phyloP scores from a whole-genome alignment of 768 basidiomycete genomes.

The Infundibulicybe gibba region DNA sequence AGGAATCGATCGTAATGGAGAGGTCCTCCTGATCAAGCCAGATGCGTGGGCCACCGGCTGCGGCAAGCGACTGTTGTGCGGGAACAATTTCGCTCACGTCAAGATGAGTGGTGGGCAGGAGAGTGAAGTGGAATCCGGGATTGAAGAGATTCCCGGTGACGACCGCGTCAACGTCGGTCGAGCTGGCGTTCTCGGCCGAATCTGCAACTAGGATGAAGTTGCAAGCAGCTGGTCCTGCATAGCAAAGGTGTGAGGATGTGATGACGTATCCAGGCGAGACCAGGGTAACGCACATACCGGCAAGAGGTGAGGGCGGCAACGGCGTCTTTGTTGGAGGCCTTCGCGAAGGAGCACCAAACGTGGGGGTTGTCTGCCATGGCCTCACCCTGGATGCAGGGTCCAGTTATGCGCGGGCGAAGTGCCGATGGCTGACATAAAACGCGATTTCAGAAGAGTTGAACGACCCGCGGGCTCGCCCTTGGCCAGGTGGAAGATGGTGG shows the following conservation, averaged over 20 bases:
- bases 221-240: slow-evolving; percentile 3
- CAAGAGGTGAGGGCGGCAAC: slow-evolving; percentile 8
- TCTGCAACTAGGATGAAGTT: not conserved
- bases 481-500: too few relatives aligned
- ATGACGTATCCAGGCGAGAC: slow-evolving; percentile 9
- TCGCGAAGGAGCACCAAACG: too few relatives aligned
- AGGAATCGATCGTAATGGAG: slow-evolving; percentile 3
- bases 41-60: slow-evolving; percentile 2
- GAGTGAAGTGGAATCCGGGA: slow-evolving; percentile 3
- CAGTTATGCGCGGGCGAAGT: too few relatives aligned
- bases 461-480: too few relatives aligned
- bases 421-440: too few relatives aligned
- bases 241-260: not conserved
- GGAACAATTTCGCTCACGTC: slow-evolving; percentile 3
- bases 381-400: too few relatives aligned
- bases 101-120: not conserved
- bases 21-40: slow-evolving; percentile 9
- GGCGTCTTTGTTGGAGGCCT: too few relatives aligned
- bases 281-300: slow-evolving; percentile 7
- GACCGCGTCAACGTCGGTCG: slow-evolving; percentile 3
- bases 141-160: slow-evolving; percentile 6
- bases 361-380: too few relatives aligned
- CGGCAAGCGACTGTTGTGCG: not conserved
- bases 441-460: too few relatives aligned
- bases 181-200: not conserved